Percentiles rank a stretch among this genome's conserved stretches.
These are phyloP conservation scores for Naganishia albida DNA, from an alignment of 1,284 basidiomycete genomes.

Conservation along the genomic window DNA sequence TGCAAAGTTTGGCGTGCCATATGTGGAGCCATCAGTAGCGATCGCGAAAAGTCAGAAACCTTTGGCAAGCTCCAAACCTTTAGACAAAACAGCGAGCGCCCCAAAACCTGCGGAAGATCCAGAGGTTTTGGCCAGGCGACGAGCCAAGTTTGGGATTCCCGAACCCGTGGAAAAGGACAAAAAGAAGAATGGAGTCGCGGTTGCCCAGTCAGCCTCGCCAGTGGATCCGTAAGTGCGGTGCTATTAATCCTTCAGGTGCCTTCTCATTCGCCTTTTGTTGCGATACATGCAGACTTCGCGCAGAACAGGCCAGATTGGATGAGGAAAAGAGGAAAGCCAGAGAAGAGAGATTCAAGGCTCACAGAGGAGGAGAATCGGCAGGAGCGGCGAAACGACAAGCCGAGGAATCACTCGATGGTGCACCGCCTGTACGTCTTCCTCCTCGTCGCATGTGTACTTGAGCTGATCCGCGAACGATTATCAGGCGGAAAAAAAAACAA, in stretches of 20 bases:
- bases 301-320: slow-evolving; percentile 1
- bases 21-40: slow-evolving; percentile 7
- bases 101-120: background rate
- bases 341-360: slow-evolving; percentile 10
- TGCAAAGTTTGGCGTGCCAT: slow-evolving; percentile 38
- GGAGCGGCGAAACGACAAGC: background rate
- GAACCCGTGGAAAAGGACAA: slow-evolving; percentile 6
- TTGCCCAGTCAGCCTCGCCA: background rate
- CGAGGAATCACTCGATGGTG: background rate
- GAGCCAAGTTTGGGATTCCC: slow-evolving; percentile 25
- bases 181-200: background rate
- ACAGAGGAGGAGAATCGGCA: background rate
- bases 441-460: too few relatives aligned
- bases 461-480: background rate
- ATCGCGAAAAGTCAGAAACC: background rate
- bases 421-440: background rate
- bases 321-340: slow-evolving; percentile 10
- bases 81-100: background rate
- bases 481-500: slow-evolving; percentile 13
- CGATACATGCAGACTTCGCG: background rate
- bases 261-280: background rate
- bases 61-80: background rate
- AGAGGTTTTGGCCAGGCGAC: slow-evolving; percentile 23
- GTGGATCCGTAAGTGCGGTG: slow-evolving; percentile 1
- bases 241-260: background rate